Conservation (phyloP, 805 yeast species). For the Kurtzmaniella fragi region DNA sequence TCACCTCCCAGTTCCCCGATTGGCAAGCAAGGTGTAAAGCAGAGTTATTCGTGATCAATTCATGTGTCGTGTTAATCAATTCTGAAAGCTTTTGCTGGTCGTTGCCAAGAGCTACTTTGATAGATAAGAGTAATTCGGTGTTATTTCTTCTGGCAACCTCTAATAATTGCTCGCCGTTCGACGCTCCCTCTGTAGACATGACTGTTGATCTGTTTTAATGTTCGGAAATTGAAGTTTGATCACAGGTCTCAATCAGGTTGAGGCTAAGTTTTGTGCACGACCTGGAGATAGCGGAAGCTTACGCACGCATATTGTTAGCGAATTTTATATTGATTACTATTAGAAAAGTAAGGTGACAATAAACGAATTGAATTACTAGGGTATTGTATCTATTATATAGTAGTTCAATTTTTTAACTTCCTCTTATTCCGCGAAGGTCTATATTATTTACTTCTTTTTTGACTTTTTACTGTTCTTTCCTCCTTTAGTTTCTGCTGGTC, state of each 20-base stretch:
- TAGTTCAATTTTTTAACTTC: too few species aligned
- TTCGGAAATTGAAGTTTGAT: too few species aligned
- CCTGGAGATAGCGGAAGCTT: too few species aligned
- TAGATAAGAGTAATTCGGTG: constrained; percentile 59
- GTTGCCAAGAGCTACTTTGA: constrained; percentile 41
- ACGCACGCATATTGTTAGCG: neutral
- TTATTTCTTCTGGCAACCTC: constrained; percentile 90
- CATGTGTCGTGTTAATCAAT: constrained; percentile 59
- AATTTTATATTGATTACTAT: too few species aligned
- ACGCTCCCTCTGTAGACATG: constrained; percentile 53
- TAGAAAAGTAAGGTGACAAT: too few species aligned
- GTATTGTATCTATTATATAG: too few species aligned
- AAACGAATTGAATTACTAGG: too few species aligned
- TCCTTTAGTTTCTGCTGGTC: constrained; percentile 25
- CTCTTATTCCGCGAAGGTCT: too few species aligned
- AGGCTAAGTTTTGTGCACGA: too few species aligned
- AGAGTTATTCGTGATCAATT: constrained; percentile 74
- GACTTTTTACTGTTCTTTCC: constrained; percentile 22
- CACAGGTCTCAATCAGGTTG: too few species aligned
- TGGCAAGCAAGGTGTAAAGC: constrained; percentile 78
- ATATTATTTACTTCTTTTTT: constrained; percentile 14
- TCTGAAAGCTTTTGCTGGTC: constrained; percentile 35
- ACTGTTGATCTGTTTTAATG: too few species aligned
- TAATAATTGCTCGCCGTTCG: constrained; percentile 65
- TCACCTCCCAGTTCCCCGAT: constrained; percentile 79